Evolutionary conservation across 2,329 filamentous ascomycete genomes (phyloP).

Genomic region (Aureobasidium leucospermi): DNA sequence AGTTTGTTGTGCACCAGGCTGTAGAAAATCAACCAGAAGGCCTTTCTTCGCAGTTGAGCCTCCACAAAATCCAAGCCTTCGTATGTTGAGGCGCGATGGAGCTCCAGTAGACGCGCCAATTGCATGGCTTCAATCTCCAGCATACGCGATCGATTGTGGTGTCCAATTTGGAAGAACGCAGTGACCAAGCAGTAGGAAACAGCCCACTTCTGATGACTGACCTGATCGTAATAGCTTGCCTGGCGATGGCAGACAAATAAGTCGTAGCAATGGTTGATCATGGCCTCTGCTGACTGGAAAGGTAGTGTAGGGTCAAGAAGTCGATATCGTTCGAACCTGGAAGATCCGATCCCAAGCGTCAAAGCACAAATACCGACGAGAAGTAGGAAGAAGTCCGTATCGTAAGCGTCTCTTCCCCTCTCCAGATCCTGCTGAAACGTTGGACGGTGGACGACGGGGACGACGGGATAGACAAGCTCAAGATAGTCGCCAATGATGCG

Average conservation of each 20-base stretch:
- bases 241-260: neutral
- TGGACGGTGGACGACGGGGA: slow-evolving; percentile 1
- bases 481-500: slow-evolving; percentile 1
- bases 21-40: slow-evolving; percentile 3
- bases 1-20: neutral
- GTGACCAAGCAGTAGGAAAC: neutral
- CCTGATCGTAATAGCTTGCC: neutral
- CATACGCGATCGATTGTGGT: neutral
- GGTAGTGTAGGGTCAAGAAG: neutral
- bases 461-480: neutral
- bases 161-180: neutral
- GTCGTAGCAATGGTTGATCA: neutral
- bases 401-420: neutral
- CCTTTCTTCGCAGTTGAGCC: neutral
- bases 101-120: neutral
- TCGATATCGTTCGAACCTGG: neutral
- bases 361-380: neutral
- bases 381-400: neutral
- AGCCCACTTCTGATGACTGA: slow-evolving; percentile 1
- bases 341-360: neutral
- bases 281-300: neutral
- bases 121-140: neutral
- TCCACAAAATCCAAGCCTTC: neutral
- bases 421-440: neutral
- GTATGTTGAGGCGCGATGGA: neutral